Evolutionary conservation across 768 basidiomycete genomes (phyloP).

Genomic region (Russula ochroleuca): DNA sequence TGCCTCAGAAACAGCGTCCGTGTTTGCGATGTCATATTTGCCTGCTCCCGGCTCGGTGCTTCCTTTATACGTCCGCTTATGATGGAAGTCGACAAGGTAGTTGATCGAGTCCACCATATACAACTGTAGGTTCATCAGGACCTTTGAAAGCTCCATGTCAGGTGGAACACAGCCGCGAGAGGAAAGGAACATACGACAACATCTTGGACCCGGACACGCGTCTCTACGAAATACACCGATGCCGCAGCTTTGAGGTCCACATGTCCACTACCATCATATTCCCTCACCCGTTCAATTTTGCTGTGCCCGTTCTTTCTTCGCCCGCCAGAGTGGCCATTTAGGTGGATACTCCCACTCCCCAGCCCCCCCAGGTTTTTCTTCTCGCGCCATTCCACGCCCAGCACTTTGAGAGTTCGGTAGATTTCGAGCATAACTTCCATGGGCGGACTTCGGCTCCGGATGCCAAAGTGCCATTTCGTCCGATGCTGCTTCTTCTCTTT

Average conservation of each 20-base stretch:
- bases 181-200: slow-evolving; percentile 66
- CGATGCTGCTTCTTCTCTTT: slow-evolving; percentile 70
- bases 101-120: slow-evolving; percentile 96
- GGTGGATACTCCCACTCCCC: slow-evolving; percentile 43
- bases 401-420: slow-evolving; percentile 81
- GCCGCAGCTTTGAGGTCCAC: slow-evolving; percentile 64
- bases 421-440: slow-evolving; percentile 99
- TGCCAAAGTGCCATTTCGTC: slow-evolving; percentile 98
- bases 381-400: slow-evolving; percentile 98
- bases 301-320: slow-evolving; percentile 37
- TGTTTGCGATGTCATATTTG: slow-evolving; percentile 61
- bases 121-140: slow-evolving; percentile 95
- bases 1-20: slow-evolving; percentile 49
- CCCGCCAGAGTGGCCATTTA: slow-evolving; percentile 15
- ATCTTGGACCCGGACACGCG: slow-evolving; percentile 81
- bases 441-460: slow-evolving; percentile 87
- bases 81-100: slow-evolving; percentile 97
- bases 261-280: slow-evolving; percentile 54
- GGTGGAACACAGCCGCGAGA: slow-evolving; percentile 7
- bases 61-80: slow-evolving; percentile 89
- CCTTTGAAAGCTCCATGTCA: slow-evolving; percentile 42
- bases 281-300: slow-evolving; percentile 58
- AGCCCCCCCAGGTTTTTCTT: slow-evolving; percentile 75
- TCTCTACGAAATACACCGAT: slow-evolving; percentile 90
- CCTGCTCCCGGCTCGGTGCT: slow-evolving; percentile 61